Conservation (phyloP, 345 rosid species). For the Balakata baccata region DNA sequence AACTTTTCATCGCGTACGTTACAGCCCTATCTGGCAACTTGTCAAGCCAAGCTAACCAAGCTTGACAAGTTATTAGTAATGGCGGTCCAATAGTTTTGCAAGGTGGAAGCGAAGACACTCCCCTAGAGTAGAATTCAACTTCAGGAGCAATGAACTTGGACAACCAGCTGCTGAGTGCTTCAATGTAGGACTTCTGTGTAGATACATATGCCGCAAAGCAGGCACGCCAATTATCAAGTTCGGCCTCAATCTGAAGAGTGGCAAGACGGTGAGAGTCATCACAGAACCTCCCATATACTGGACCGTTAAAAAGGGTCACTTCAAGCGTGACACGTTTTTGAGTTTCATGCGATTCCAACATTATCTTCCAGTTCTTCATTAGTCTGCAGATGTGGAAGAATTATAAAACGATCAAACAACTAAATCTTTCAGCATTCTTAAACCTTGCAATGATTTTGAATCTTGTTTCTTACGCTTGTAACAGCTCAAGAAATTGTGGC, state of each 20-base stretch:
- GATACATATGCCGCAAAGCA: conserved; percentile 33
- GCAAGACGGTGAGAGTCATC: conserved; percentile 40
- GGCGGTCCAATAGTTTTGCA: conserved; percentile 24
- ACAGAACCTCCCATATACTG: conserved; percentile 24
- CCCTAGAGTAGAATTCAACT: conserved; percentile 23
- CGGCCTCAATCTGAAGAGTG: conserved; percentile 40
- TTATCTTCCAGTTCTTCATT: conserved; percentile 38
- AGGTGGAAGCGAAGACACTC: conserved; percentile 13
- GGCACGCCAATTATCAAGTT: conserved; percentile 35
- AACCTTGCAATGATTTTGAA: neutral
- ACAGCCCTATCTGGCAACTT: conserved; percentile 39
- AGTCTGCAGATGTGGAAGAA: conserved; percentile 30
- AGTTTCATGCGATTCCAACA: conserved; percentile 39
- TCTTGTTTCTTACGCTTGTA: conserved; percentile 35
- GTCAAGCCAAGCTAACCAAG: conserved; percentile 37
- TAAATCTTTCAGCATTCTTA: neutral
- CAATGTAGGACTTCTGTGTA: conserved; percentile 40
- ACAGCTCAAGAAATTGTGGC: conserved; percentile 42
- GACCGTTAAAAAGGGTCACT: conserved; percentile 31
- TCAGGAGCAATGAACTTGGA: conserved; percentile 35
- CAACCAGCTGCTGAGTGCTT: conserved; percentile 44
- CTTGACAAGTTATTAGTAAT: conserved; percentile 30
- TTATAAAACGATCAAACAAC: neutral
- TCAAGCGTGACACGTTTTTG: conserved; percentile 38
- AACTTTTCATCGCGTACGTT: conserved; percentile 27